Conservation (phyloP, 768 basidiomycete species). For the Leccinum boreale region DNA sequence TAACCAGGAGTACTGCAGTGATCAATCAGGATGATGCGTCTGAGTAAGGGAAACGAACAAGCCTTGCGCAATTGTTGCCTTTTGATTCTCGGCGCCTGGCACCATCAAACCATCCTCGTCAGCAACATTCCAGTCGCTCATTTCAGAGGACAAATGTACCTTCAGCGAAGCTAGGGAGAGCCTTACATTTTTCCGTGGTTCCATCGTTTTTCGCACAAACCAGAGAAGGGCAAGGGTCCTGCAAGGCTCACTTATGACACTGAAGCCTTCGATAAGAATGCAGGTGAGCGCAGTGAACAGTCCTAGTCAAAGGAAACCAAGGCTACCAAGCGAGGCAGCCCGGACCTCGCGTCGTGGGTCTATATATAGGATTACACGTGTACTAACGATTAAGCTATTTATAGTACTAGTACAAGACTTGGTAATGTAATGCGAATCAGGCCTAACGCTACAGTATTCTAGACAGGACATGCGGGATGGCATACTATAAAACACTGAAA, state of each 20-base stretch:
- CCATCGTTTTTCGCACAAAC: slow-evolving; percentile 20
- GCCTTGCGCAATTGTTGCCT: slow-evolving; percentile 55
- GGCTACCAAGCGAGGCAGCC: not conserved
- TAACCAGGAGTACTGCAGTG: slow-evolving; percentile 76
- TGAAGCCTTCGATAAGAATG: not conserved
- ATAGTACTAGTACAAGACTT: not conserved
- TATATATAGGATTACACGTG: slow-evolving; percentile 1
- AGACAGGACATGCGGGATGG: slow-evolving; percentile 8
- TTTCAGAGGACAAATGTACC: slow-evolving; percentile 13
- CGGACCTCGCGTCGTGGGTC: not conserved
- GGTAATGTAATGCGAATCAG: not conserved
- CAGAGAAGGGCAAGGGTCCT: not conserved
- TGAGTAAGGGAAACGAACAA: not conserved
- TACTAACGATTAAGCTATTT: slow-evolving; percentile 2
- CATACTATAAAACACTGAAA: slow-evolving; percentile 10
- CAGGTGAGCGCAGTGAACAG: not conserved
- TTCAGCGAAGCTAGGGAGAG: slow-evolving; percentile 22
- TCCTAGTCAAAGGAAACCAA: not conserved
- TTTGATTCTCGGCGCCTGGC: slow-evolving; percentile 43
- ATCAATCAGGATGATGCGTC: not conserved
- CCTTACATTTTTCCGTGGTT: slow-evolving; percentile 16
- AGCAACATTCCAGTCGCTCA: not conserved
- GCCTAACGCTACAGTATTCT: not conserved
- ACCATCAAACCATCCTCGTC: not conserved
- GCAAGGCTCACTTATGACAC: not conserved